Conservation (phyloP, 1,284 basidiomycete species). For the Volvariella volvacea region DNA sequence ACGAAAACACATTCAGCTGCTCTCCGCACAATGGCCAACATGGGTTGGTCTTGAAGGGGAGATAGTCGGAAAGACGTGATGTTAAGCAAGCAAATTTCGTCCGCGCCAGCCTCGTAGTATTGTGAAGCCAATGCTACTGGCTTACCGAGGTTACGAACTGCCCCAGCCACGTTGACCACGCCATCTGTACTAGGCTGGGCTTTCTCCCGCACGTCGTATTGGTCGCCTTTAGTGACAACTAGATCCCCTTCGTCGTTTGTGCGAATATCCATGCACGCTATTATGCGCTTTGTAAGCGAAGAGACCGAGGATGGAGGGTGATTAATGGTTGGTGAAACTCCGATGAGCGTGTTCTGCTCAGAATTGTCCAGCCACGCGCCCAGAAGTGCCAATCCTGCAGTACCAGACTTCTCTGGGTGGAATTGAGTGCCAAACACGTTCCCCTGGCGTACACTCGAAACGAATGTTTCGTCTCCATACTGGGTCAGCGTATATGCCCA, state of each 20-base stretch:
- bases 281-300: constrained; percentile 87
- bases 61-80: constrained; percentile 99
- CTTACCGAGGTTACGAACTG: constrained; percentile 96
- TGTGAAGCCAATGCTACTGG: constrained; percentile 87
- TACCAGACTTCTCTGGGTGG: constrained; percentile 97
- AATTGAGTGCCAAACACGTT: constrained; percentile 96
- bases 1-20: constrained; percentile 93
- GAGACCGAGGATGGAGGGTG: constrained; percentile 28
- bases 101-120: constrained; percentile 89
- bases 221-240: constrained; percentile 99
- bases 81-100: constrained; percentile 97
- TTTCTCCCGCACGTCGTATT: constrained; percentile 96
- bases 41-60: constrained; percentile 93
- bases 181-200: constrained; percentile 21
- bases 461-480: constrained; percentile 92
- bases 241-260: constrained; percentile 96
- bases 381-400: constrained; percentile 82
- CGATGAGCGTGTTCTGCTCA: constrained; percentile 30
- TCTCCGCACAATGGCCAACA: constrained; percentile 91
- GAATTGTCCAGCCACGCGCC: constrained; percentile 64
- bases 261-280: constrained; percentile 97
- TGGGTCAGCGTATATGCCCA: constrained; percentile 89
- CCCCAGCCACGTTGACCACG: constrained; percentile 41
- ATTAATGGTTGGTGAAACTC: constrained; percentile 32
- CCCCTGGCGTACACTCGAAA: constrained; percentile 77